These are phyloP conservation scores for Mimosa bimucronata DNA, from an alignment of 306 rosid genomes.

Conservation along the genomic window DNA sequence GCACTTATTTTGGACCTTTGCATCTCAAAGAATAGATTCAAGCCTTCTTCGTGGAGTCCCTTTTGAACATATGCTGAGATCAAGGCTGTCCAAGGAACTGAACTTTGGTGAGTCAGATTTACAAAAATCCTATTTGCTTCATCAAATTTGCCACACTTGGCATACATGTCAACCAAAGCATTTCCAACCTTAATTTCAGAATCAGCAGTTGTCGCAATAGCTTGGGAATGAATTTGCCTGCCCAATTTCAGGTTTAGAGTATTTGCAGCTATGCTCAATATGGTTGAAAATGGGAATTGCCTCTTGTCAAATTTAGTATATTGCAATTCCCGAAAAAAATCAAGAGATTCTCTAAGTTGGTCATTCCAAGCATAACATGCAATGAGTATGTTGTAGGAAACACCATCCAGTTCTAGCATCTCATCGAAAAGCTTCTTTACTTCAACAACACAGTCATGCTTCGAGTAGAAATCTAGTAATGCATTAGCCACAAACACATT, in stretches of 20 bases:
- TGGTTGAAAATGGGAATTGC: slow-evolving; percentile 75
- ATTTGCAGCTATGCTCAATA: slow-evolving; percentile 82
- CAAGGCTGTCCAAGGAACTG: slow-evolving; percentile 92
- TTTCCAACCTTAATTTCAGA: slow-evolving; percentile 70
- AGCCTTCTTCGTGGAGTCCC: slow-evolving; percentile 72
- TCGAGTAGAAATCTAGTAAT: slow-evolving; percentile 87
- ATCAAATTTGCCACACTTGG: slow-evolving; percentile 74
- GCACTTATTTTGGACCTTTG: slow-evolving; percentile 51
- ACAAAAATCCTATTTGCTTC: slow-evolving; percentile 69
- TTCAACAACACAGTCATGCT: slow-evolving; percentile 59
- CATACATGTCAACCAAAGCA: slow-evolving; percentile 92
- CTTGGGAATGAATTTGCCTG: slow-evolving; percentile 77
- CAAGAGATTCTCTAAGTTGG: slow-evolving; percentile 51
- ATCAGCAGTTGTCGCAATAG: slow-evolving; percentile 54
- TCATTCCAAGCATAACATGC: slow-evolving; percentile 67
- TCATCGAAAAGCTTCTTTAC: slow-evolving; percentile 64
- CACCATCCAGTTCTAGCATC: slow-evolving; percentile 85
- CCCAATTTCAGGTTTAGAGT: slow-evolving; percentile 67
- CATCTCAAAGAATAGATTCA: slow-evolving; percentile 67
- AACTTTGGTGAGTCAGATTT: slow-evolving; percentile 54
- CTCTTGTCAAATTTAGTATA: slow-evolving; percentile 61
- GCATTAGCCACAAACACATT: slow-evolving; percentile 86
- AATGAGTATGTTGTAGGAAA: slow-evolving; percentile 77
- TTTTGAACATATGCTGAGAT: slow-evolving; percentile 77
- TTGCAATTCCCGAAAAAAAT: slow-evolving; percentile 62